Evolutionary conservation across 2,329 filamentous ascomycete genomes (phyloP).

Genomic region (Cordyceps farinosa): DNA sequence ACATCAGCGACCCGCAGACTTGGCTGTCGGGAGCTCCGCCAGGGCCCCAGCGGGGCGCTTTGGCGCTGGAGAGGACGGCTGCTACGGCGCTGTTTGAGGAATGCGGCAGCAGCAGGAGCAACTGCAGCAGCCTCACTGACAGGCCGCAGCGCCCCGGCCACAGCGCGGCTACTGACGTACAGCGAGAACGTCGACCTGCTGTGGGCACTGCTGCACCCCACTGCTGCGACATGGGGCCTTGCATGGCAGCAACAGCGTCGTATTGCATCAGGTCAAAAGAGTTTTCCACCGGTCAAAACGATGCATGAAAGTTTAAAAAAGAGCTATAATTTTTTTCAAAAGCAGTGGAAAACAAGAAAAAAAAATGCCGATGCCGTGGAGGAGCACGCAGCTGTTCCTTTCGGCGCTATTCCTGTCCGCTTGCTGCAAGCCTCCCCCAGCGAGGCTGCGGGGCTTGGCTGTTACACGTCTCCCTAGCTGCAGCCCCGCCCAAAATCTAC

Average conservation of each 20-base stretch:
- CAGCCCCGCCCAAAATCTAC: constrained; percentile 13
- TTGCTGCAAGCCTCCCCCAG: constrained; percentile 3
- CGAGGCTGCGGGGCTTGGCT: constrained; percentile 2
- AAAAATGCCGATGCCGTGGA: background rate
- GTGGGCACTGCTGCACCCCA: background rate
- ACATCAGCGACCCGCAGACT: constrained; percentile 15
- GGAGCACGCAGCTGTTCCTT: too few relatives aligned
- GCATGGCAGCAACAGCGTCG: background rate
- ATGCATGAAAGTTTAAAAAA: background rate
- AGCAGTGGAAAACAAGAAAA: background rate
- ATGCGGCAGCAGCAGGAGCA: background rate
- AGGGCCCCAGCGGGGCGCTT: constrained; percentile 7
- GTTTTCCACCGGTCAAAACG: background rate
- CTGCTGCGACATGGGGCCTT: background rate
- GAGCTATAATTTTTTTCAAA: too few relatives aligned
- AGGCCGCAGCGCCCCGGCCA: too few relatives aligned
- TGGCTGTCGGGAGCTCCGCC: background rate
- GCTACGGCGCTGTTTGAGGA: background rate
- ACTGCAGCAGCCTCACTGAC: background rate
- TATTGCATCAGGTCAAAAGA: background rate
- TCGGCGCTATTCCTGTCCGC: too few relatives aligned
- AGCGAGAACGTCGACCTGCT: too few relatives aligned
- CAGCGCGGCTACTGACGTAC: too few relatives aligned
- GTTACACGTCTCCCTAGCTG: background rate
- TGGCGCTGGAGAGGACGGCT: background rate